Evolutionary conservation across 257 asterid species (phyloP), one percentile per base, ranked within the genome.

Genomic region (Plantago elongata): DNA sequence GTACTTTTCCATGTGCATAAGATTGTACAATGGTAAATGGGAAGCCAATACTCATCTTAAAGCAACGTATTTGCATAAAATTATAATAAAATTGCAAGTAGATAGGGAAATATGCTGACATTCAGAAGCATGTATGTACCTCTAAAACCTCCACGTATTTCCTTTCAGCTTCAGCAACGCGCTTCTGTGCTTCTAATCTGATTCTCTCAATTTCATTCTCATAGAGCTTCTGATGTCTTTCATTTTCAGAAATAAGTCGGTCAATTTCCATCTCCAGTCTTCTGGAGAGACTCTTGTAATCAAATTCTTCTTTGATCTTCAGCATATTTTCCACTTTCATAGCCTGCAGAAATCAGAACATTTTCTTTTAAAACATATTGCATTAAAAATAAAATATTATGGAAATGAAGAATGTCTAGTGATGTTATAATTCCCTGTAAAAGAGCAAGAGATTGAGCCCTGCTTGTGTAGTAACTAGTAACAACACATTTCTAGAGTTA

Each of bases 291-390:
- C 96, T 89, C 83, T 84, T 93, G 78, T 90, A 93, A 73, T 93
- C 99, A 42, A 82, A 93, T 74, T 93, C 99, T 76, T 93, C 99
- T 78, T 93, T 93, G 57, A 93, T 90, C 79, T 85, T 89, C 91
- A 93, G 83, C 99, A 93, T 93, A 77, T 93, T 93, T 82, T 89
- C 96, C 80, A 93, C 99, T 85, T 90, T 90, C 99, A 93, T 89
- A 40, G 99, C 97, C 99, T 93, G 84, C 48, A 57, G 45, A 73
- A 61, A 71, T 55, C 65, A 73, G 68, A 69, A 37, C 15, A 18
- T 60, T 48, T 18, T 43, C 10, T 56, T 58, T 54, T 14, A 34
- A 60, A 55, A 57, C 45, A 37, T 42, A 66, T 50, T 18, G 38
- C 60, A 14, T 27, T 13, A 40, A 37, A 51, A 15, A 45, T 27